phyloP scores from a whole-genome alignment of 441 rosid genomes.

The Populus trichocarpa region DNA sequence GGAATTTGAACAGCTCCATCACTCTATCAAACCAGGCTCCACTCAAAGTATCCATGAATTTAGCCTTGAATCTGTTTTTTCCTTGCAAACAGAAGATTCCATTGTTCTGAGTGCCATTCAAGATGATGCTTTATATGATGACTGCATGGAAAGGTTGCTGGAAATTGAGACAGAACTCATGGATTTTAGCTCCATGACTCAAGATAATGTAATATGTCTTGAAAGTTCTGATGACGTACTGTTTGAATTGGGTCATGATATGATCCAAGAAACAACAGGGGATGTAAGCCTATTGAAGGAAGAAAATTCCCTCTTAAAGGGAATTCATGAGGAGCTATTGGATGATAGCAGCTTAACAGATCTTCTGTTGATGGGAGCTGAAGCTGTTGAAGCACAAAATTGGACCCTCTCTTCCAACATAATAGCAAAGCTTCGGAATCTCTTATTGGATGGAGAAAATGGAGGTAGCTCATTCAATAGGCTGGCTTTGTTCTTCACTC shows the following conservation, averaged over 20 bases:
- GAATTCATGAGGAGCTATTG: constrained; percentile 7
- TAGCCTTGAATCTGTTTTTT: constrained; percentile 6
- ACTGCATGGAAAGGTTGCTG: constrained; percentile 5
- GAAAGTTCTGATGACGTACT: background rate
- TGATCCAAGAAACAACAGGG: background rate
- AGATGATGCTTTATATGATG: background rate
- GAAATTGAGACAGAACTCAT: constrained; percentile 16
- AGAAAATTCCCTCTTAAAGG: constrained; percentile 4
- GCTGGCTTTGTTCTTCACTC: constrained; percentile 24
- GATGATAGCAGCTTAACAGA: constrained; percentile 18
- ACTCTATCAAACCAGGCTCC: background rate
- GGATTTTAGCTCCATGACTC: background rate
- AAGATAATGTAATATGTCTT: background rate
- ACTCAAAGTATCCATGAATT: background rate
- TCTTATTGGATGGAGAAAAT: constrained; percentile 10
- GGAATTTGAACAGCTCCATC: background rate
- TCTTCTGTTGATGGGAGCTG: constrained; percentile 29
- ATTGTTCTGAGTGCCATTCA: background rate
- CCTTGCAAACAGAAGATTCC: background rate
- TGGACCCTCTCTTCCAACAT: constrained; percentile 18
- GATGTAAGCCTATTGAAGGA: background rate
- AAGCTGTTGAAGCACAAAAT: constrained; percentile 29
- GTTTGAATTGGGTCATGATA: background rate
- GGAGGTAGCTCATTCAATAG: constrained; percentile 9
- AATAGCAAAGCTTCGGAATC: constrained; percentile 14